Evolutionary conservation across 768 basidiomycete species (phyloP).

Genomic region (Chlorophyllum brunneum): DNA sequence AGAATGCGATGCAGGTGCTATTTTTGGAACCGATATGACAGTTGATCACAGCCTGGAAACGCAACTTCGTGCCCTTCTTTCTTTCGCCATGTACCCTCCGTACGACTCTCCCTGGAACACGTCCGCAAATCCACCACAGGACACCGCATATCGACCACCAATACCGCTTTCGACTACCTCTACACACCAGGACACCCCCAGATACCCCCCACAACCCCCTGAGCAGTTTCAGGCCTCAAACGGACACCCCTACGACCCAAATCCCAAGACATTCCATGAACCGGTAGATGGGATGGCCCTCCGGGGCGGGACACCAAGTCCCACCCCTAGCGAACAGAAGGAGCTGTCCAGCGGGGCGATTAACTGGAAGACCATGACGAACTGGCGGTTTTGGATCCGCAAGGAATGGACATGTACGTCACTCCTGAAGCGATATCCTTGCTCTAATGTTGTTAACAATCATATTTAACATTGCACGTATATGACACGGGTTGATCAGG

Average conservation of each 20-base stretch:
- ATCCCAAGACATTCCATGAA: background rate
- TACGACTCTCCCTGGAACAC: background rate
- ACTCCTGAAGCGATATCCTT: background rate
- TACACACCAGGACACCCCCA: background rate
- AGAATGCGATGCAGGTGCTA: conserved; percentile 6
- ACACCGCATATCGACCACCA: background rate
- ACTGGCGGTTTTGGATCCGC: conserved; percentile 50
- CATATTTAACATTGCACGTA: background rate
- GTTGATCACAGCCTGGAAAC: conserved; percentile 11
- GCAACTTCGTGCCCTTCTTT: background rate
- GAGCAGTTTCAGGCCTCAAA: background rate
- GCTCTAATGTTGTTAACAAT: background rate
- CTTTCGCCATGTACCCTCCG: background rate
- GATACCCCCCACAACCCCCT: background rate
- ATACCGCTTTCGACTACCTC: background rate
- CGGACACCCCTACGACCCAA: background rate
- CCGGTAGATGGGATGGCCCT: background rate
- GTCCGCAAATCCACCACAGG: background rate
- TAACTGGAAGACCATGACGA: conserved; percentile 39
- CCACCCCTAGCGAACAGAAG: conserved; percentile 56
- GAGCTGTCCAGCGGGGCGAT: conserved; percentile 41
- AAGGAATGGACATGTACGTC: conserved; percentile 55
- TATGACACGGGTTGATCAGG: conserved; percentile 23
- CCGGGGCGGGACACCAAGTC: conserved; percentile 48
- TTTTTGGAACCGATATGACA: background rate